Evolutionary conservation across 208 protist species (phyloP).

Genomic region (Trypanosomatidae sp.): DNA sequence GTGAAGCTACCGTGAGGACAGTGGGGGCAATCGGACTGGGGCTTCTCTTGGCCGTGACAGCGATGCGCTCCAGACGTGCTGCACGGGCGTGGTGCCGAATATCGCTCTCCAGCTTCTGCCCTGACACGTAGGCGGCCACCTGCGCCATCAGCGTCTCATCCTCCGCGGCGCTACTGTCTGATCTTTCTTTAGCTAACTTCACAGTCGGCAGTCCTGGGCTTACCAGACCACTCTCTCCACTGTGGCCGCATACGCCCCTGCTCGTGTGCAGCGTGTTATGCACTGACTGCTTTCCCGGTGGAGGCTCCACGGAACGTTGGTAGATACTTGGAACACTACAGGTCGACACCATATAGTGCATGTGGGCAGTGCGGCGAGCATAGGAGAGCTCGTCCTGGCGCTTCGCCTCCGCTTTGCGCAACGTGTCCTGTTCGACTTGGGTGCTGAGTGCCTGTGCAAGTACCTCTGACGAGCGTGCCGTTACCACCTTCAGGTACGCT

Average conservation of each 20-base stretch:
- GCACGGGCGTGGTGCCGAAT: conserved; percentile 33
- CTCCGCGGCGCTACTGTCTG: not conserved
- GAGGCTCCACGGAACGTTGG: conserved; percentile 11
- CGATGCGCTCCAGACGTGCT: conserved; percentile 11
- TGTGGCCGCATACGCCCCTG: not conserved
- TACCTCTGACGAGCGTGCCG: conserved; percentile 29
- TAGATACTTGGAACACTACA: conserved; percentile 51
- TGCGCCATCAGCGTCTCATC: conserved; percentile 1
- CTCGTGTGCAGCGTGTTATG: not conserved
- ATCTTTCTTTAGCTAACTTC: not conserved
- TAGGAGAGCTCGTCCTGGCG: conserved; percentile 21
- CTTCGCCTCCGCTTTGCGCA: conserved; percentile 15
- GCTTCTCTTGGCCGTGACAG: not conserved
- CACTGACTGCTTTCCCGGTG: not conserved
- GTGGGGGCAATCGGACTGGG: not conserved
- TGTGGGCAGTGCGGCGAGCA: conserved; percentile 35
- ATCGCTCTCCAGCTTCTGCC: conserved; percentile 46
- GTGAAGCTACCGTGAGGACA: too few species aligned
- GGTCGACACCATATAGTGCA: conserved; percentile 63
- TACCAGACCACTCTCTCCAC: not conserved
- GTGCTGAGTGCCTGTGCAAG: conserved; percentile 28
- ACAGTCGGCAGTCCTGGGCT: not conserved
- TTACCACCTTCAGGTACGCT: conserved; percentile 46
- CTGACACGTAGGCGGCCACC: conserved; percentile 11
- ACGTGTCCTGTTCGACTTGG: conserved; percentile 21